phyloP scores from a whole-genome alignment of 1,284 basidiomycete genomes.

The Papiliotrema flavescens region DNA sequence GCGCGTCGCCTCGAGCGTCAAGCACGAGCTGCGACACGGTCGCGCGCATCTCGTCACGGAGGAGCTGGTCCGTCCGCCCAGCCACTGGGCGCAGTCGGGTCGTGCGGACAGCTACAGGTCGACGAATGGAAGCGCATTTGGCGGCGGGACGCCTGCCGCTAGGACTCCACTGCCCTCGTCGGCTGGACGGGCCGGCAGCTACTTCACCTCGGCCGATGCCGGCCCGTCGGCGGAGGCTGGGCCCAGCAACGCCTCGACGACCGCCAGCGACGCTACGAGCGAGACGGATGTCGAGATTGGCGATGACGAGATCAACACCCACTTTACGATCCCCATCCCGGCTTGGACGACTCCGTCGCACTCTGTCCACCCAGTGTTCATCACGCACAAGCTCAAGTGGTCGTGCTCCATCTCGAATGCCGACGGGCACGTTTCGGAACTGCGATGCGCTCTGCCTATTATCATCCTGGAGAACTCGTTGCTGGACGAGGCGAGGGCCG shows the following conservation, averaged over 20 bases:
- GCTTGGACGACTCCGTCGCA: slow-evolving; percentile 60
- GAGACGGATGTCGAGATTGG: slow-evolving; percentile 33
- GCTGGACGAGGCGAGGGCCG: slow-evolving; percentile 66
- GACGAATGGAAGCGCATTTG: not conserved
- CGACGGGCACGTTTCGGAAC: slow-evolving; percentile 85
- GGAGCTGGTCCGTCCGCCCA: slow-evolving; percentile 27
- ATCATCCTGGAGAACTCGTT: slow-evolving; percentile 71
- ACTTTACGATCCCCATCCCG: slow-evolving; percentile 50
- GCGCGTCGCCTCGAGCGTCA: slow-evolving; percentile 60
- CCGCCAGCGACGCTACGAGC: slow-evolving; percentile 5
- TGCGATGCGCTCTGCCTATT: slow-evolving; percentile 84
- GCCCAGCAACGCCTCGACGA: slow-evolving; percentile 13
- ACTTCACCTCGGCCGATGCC: not conserved
- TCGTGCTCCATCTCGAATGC: slow-evolving; percentile 66
- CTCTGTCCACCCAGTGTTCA: slow-evolving; percentile 59
- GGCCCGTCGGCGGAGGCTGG: not conserved
- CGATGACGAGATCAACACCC: slow-evolving; percentile 52
- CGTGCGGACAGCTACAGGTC: not conserved
- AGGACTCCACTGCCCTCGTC: not conserved
- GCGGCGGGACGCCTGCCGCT: not conserved
- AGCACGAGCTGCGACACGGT: slow-evolving; percentile 68
- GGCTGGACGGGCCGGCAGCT: not conserved
- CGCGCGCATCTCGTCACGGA: slow-evolving; percentile 48
- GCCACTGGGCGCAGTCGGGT: slow-evolving; percentile 13
- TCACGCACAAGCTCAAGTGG: slow-evolving; percentile 63